Evolutionary conservation across 2,329 filamentous ascomycete species (phyloP).

Genomic region (Penicillium sp.): DNA sequence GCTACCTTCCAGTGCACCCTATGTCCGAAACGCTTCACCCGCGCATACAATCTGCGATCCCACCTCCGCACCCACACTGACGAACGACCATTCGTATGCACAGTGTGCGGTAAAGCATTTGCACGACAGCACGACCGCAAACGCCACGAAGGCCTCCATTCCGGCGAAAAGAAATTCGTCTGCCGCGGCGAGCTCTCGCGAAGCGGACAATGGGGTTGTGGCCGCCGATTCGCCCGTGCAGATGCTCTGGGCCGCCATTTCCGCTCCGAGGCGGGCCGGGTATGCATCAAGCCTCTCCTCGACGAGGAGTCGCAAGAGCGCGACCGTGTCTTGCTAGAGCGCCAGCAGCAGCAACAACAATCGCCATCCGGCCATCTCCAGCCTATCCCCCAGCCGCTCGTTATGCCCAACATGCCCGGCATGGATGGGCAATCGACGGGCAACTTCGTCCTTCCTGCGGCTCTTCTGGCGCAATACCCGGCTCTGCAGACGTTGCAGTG

Average conservation of each 20-base stretch:
- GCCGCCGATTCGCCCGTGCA: conserved; percentile 82
- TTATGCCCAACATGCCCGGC: conserved; percentile 56
- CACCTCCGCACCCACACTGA: conserved; percentile 95
- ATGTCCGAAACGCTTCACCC: conserved; percentile 90
- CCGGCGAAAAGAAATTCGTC: conserved; percentile 96
- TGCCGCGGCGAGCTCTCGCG: conserved; percentile 84
- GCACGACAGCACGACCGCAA: conserved; percentile 95
- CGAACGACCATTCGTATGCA: conserved; percentile 93
- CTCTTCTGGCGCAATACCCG: conserved; percentile 82
- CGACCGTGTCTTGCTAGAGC: conserved; percentile 65
- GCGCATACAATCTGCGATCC: conserved; percentile 91
- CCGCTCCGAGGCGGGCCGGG: conserved; percentile 83
- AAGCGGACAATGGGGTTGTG: conserved; percentile 82
- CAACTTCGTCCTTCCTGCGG: conserved; percentile 70
- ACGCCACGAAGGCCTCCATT: conserved; percentile 89
- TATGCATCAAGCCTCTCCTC: conserved; percentile 93
- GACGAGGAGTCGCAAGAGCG: conserved; percentile 85
- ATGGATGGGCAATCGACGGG: conserved; percentile 50
- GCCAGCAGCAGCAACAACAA: conserved; percentile 53
- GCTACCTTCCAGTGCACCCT: conserved; percentile 91
- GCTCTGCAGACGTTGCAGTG: conserved; percentile 86
- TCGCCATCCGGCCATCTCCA: conserved; percentile 52
- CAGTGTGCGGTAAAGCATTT: conserved; percentile 93
- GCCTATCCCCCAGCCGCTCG: conserved; percentile 50
- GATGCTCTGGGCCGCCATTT: conserved; percentile 93